Evolutionary conservation across 305 asterid genomes (phyloP).

Genomic region (Ilex paraguariensis): DNA sequence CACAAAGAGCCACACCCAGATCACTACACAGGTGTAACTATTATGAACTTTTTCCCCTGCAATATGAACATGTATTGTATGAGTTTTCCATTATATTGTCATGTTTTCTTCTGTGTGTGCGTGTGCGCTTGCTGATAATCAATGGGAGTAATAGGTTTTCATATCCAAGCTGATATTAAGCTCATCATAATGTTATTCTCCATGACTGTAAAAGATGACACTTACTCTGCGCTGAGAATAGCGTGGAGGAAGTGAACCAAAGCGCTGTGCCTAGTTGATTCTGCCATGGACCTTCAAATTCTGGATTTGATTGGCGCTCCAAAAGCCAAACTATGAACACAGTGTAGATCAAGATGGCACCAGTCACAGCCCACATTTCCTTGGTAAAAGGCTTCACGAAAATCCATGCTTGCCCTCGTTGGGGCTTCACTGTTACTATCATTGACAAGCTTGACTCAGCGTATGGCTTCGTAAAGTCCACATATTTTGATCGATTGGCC

Average conservation of each 20-base stretch:
- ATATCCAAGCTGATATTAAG: no score
- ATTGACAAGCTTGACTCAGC: constrained; percentile 34
- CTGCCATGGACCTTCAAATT: constrained; percentile 22
- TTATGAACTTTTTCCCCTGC: no score
- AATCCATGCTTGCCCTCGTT: constrained; percentile 20
- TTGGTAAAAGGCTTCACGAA: constrained; percentile 30
- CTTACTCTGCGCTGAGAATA: constrained; percentile 39
- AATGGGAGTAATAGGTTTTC: not conserved
- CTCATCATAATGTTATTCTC: no score
- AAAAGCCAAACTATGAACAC: constrained; percentile 32
- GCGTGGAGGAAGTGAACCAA: constrained; percentile 41
- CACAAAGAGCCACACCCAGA: no score
- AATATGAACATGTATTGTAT: no score
- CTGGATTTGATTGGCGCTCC: constrained; percentile 29
- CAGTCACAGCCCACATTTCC: constrained; percentile 31
- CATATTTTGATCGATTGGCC: constrained; percentile 9
- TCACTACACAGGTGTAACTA: not conserved
- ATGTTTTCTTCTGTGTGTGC: no score
- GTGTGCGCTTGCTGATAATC: no score
- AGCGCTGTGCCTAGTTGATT: constrained; percentile 33
- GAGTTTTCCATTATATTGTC: no score
- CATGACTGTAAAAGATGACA: not conserved
- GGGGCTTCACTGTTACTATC: constrained; percentile 25
- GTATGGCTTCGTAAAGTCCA: constrained; percentile 22
- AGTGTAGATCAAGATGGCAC: constrained; percentile 24